A percentile compares a stretch with the other conserved stretches of the same genome.
phyloP scores from a whole-genome alignment of 441 rosid species.

The Erodium trifolium region DNA sequence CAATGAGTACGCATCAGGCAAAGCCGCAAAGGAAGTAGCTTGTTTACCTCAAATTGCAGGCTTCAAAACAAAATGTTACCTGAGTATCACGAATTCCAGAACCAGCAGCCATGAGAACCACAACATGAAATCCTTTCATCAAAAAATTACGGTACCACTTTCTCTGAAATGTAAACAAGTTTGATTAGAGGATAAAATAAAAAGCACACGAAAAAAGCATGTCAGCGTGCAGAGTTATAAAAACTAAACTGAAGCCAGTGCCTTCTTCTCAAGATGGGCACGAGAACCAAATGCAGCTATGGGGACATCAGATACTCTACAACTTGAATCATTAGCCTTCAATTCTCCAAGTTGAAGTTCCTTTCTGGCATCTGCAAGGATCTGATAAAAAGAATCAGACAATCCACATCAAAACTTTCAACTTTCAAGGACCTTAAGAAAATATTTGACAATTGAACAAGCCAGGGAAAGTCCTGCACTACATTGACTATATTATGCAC shows the following conservation, averaged over 20 bases:
- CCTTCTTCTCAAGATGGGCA: slow-evolving; percentile 93
- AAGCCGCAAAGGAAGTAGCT: slow-evolving; percentile 12
- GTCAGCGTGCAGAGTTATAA: slow-evolving; percentile 6
- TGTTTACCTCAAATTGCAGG: background rate
- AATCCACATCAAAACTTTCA: background rate
- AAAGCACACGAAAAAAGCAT: background rate
- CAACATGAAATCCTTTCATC: slow-evolving; percentile 94
- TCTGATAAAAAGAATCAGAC: slow-evolving; percentile 37
- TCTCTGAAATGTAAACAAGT: slow-evolving; percentile 42
- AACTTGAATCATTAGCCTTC: slow-evolving; percentile 28
- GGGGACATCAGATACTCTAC: slow-evolving; percentile 55
- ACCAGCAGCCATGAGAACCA: slow-evolving; percentile 74
- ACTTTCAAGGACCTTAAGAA: background rate
- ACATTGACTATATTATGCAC: slow-evolving; percentile 17
- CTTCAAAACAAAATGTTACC: slow-evolving; percentile 22
- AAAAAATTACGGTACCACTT: slow-evolving; percentile 88
- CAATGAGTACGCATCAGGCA: slow-evolving; percentile 11
- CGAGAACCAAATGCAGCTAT: slow-evolving; percentile 85
- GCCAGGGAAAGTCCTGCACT: slow-evolving; percentile 3
- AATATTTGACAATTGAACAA: background rate
- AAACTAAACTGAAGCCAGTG: slow-evolving; percentile 73
- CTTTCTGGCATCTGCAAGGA: slow-evolving; percentile 57
- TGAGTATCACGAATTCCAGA: slow-evolving; percentile 86
- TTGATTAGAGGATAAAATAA: background rate
- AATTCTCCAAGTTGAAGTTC: slow-evolving; percentile 42